Percentiles rank a stretch among this genome's conserved stretches.
These are phyloP conservation scores for Backusella sp. DNA, from an alignment of 192 early-diverging fungal species.

Conservation along the genomic window DNA sequence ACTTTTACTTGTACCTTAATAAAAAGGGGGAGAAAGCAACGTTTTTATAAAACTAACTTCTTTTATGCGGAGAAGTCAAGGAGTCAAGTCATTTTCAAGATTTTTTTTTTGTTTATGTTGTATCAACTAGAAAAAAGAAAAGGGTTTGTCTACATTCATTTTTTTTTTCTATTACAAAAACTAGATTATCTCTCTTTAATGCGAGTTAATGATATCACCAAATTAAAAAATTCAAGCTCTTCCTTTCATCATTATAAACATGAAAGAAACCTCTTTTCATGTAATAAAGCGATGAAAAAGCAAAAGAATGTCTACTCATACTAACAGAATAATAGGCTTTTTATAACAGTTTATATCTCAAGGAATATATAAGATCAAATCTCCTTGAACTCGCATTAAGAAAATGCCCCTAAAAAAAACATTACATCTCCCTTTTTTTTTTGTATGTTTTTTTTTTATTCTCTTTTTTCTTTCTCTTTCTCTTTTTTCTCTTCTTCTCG, in stretches of 20 bases:
- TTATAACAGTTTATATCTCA: background rate
- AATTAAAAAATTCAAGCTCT: background rate
- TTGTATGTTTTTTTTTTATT: background rate
- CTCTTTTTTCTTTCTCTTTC: background rate
- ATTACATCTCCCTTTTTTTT: background rate
- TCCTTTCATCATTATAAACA: background rate
- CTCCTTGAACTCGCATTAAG: slow-evolving; percentile 7
- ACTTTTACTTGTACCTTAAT: no score
- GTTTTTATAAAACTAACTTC: background rate
- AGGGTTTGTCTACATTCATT: no score
- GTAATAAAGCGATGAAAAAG: background rate
- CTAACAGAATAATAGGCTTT: background rate
- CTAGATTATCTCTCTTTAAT: background rate
- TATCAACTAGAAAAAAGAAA: no score
- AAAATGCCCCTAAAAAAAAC: background rate
- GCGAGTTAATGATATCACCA: background rate
- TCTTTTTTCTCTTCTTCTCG: background rate
- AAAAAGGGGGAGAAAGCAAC: background rate
- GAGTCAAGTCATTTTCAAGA: slow-evolving; percentile 2
- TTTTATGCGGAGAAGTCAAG: background rate
- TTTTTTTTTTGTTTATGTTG: background rate
- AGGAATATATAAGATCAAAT: background rate
- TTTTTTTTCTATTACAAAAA: no score
- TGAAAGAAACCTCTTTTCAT: background rate
- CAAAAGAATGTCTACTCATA: background rate